Percentiles rank a stretch among this genome's conserved stretches.
phyloP scores from a whole-genome alignment of 2,329 filamentous ascomycete species.

The Cordyceps militaris region DNA sequence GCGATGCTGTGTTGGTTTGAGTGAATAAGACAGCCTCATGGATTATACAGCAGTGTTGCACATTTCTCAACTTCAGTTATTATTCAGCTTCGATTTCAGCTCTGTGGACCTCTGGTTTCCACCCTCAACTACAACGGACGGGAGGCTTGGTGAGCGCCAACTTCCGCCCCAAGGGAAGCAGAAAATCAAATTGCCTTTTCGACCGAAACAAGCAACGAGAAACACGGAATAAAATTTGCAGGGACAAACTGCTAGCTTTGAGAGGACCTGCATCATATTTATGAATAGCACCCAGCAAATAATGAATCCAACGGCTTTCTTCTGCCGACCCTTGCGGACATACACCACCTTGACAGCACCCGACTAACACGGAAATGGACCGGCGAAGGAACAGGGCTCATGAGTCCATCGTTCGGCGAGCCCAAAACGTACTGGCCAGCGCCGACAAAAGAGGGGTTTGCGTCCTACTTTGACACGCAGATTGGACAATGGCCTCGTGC shows the following conservation, averaged over 20 bases:
- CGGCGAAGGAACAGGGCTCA: not conserved
- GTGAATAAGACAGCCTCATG: not conserved
- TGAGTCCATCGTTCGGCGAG: conserved; percentile 11
- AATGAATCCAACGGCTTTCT: not conserved
- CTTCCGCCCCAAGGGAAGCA: too few relatives aligned
- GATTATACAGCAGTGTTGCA: not conserved
- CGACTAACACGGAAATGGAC: conserved; percentile 1
- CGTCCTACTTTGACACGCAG: not conserved
- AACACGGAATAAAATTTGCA: too few relatives aligned
- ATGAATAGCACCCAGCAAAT: not conserved
- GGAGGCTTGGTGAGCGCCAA: too few relatives aligned
- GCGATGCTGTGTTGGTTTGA: not conserved
- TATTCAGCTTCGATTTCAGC: not conserved
- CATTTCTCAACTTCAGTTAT: not conserved
- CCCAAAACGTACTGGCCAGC: conserved; percentile 12
- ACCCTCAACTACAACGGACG: not conserved
- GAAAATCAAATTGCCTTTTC: too few relatives aligned
- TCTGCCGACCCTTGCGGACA: not conserved
- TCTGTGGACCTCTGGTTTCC: not conserved
- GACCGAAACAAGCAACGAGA: too few relatives aligned
- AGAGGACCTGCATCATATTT: too few relatives aligned
- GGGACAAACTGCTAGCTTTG: too few relatives aligned
- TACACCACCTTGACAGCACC: not conserved
- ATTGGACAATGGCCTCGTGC: conserved; percentile 5
- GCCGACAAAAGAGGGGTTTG: not conserved